Conservation (phyloP, 768 basidiomycete species). For the Boletus rubropictus region DNA sequence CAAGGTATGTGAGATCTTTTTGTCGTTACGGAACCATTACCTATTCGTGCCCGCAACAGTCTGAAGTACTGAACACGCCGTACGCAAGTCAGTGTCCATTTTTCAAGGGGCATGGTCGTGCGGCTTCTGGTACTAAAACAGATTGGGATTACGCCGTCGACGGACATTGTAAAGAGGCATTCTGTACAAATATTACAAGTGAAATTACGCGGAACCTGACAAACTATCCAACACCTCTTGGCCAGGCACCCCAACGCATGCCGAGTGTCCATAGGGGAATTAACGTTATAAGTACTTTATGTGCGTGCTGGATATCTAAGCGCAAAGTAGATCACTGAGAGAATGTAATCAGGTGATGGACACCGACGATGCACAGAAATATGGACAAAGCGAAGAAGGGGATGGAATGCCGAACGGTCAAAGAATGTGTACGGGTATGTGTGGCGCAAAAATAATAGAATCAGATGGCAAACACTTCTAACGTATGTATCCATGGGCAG, state of each 20-base stretch:
- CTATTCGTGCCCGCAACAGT: slow-evolving; percentile 5
- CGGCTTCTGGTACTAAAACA: neutral
- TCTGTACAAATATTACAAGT: neutral
- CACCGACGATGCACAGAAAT: neutral
- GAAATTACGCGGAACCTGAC: slow-evolving; percentile 4
- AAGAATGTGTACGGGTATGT: slow-evolving; percentile 4
- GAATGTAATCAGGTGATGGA: neutral
- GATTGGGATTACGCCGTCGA: neutral
- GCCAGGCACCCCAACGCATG: neutral
- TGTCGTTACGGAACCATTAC: neutral
- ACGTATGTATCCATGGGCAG: slow-evolving; percentile 19
- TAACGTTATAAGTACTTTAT: slow-evolving; percentile 14
- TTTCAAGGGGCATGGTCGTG: neutral
- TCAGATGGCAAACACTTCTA: slow-evolving; percentile 9
- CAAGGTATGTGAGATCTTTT: slow-evolving; percentile 43
- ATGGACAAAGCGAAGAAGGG: slow-evolving; percentile 9
- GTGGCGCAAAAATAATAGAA: slow-evolving; percentile 8
- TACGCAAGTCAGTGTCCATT: neutral
- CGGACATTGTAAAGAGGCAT: neutral
- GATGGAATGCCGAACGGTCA: neutral
- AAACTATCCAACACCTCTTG: neutral
- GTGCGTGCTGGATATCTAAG: slow-evolving; percentile 20
- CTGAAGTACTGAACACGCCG: slow-evolving; percentile 13
- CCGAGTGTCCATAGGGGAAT: neutral
- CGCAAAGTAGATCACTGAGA: slow-evolving; percentile 13